phyloP scores from a whole-genome alignment of 2,329 filamentous ascomycete species.

The Penicillium sp. region DNA sequence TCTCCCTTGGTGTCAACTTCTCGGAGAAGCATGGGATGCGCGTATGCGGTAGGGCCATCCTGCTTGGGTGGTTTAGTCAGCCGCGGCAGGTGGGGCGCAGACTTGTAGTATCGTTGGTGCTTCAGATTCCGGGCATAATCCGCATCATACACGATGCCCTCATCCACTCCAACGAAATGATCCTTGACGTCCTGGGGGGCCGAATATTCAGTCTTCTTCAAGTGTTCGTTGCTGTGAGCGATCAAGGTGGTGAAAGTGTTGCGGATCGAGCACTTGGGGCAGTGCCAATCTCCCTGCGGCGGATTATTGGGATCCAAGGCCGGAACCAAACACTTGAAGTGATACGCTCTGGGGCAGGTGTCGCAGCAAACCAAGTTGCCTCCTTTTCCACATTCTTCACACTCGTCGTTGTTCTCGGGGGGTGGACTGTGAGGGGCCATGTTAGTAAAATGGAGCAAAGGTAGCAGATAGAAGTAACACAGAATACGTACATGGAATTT shows the following conservation, averaged over 20 bases:
- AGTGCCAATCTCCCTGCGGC: slow-evolving; percentile 78
- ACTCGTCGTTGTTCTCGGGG: slow-evolving; percentile 82
- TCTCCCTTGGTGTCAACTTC: slow-evolving; percentile 72
- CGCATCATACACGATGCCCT: slow-evolving; percentile 74
- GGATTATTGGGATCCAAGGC: slow-evolving; percentile 65
- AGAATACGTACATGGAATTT: slow-evolving; percentile 20
- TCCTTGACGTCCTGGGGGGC: slow-evolving; percentile 72
- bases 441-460: slow-evolving; percentile 14
- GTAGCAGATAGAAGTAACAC: neutral
- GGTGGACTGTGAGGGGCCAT: slow-evolving; percentile 19
- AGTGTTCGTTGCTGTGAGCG: slow-evolving; percentile 61
- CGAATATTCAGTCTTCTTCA: slow-evolving; percentile 70
- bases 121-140: slow-evolving; percentile 15
- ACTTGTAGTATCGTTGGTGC: slow-evolving; percentile 19
- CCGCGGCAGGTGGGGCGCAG: slow-evolving; percentile 24
- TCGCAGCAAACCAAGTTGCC: slow-evolving; percentile 92
- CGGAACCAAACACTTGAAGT: slow-evolving; percentile 85
- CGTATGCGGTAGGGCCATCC: slow-evolving; percentile 19
- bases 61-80: slow-evolving; percentile 25
- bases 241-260: slow-evolving; percentile 66
- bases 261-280: slow-evolving; percentile 61
- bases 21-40: slow-evolving; percentile 45
- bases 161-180: slow-evolving; percentile 77
- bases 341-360: slow-evolving; percentile 85
- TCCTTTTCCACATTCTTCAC: slow-evolving; percentile 78